A percentile compares a stretch with the other conserved stretches of the same genome.
Conservation (phyloP, 257 asterid genomes). For the Echium plantagineum region DNA sequence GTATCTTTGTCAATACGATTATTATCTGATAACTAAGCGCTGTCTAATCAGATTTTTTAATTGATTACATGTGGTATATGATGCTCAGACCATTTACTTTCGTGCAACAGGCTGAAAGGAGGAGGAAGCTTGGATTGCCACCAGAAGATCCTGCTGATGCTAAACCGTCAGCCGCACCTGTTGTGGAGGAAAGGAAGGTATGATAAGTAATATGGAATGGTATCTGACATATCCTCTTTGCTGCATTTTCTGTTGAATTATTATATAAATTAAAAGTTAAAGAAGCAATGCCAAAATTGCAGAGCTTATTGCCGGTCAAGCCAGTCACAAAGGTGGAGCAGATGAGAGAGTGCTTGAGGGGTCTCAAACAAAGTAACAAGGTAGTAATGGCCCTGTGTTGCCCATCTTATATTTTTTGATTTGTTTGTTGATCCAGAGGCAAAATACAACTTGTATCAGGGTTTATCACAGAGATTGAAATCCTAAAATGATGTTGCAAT, state of each 20-base stretch:
- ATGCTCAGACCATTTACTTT: not conserved
- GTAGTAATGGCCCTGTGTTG: slow-evolving; percentile 22
- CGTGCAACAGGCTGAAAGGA: slow-evolving; percentile 78
- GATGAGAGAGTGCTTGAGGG: slow-evolving; percentile 92
- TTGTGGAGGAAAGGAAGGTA: slow-evolving; percentile 87
- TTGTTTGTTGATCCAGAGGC: not conserved
- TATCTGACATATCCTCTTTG: slow-evolving; percentile 3
- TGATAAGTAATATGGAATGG: slow-evolving; percentile 6
- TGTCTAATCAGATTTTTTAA: not conserved
- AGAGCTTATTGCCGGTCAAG: slow-evolving; percentile 78
- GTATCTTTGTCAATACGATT: not conserved
- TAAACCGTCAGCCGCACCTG: slow-evolving; percentile 57
- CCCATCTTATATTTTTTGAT: not conserved
- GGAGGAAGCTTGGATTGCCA: slow-evolving; percentile 90
- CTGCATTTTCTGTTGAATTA: slow-evolving; percentile 7
- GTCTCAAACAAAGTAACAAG: slow-evolving; percentile 78
- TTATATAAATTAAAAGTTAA: slow-evolving; percentile 10
- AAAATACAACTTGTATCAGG: not conserved
- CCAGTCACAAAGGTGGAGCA: slow-evolving; percentile 92
- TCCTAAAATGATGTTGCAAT: not conserved
- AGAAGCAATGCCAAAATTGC: slow-evolving; percentile 13
- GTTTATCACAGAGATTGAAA: not conserved
- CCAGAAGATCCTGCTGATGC: slow-evolving; percentile 56
- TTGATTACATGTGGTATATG: slow-evolving; percentile 6
- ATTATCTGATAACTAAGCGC: not conserved